These are phyloP conservation scores for Amanita thiersii DNA, from an alignment of 768 basidiomycete genomes.

Conservation along the genomic window DNA sequence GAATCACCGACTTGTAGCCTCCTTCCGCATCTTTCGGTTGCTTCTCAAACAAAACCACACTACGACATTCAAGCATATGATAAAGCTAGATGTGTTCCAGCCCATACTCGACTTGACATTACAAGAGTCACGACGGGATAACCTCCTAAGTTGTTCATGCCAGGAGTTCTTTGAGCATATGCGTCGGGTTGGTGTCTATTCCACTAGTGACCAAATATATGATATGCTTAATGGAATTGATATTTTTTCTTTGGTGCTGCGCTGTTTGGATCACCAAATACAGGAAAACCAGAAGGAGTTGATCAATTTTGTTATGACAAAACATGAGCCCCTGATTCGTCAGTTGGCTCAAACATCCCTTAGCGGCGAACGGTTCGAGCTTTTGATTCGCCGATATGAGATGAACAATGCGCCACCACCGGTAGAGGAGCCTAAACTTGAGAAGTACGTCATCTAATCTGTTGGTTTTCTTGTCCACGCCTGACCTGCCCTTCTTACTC, in stretches of 20 bases:
- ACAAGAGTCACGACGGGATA: constrained; percentile 80
- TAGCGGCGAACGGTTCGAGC: constrained; percentile 58
- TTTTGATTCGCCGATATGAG: constrained; percentile 79
- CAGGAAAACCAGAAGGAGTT: constrained; percentile 87
- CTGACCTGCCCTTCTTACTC: constrained; percentile 4
- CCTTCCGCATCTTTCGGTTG: constrained; percentile 87
- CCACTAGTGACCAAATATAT: constrained; percentile 4
- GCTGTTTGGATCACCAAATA: constrained; percentile 4
- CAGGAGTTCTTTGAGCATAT: constrained; percentile 94
- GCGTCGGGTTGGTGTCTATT: constrained; percentile 54
- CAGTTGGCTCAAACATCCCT: constrained; percentile 52
- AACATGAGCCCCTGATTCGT: constrained; percentile 58
- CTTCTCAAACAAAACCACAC: constrained; percentile 77
- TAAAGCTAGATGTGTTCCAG: constrained; percentile 77
- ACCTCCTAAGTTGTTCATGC: constrained; percentile 89
- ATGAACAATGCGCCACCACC: constrained; percentile 80
- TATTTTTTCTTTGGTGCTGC: constrained; percentile 1
- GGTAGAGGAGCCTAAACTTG: constrained; percentile 36
- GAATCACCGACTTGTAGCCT: constrained; percentile 40
- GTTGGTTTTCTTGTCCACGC: neutral
- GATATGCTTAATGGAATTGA: constrained; percentile 7
- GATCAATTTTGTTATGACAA: constrained; percentile 78
- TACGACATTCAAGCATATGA: constrained; percentile 65
- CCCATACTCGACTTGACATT: constrained; percentile 81
- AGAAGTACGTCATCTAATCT: constrained; percentile 33